Conservation (phyloP, 352 stramenopile genomes). For the Phytophthora quininea region DNA sequence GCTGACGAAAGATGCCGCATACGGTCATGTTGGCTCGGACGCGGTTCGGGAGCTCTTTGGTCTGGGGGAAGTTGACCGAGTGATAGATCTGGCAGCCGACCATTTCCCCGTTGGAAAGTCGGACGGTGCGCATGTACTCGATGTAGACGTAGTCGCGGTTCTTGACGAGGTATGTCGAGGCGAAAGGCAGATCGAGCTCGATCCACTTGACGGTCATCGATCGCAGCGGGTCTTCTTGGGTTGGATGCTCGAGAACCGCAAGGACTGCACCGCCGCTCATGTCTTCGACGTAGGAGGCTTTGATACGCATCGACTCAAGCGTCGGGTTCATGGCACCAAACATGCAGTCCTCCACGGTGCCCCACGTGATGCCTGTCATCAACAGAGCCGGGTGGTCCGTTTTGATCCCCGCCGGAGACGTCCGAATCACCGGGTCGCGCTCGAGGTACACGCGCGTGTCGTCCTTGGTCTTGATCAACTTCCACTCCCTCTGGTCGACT, state of each 20-base stretch:
- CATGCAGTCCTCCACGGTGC: slow-evolving; percentile 44
- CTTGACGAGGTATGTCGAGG: slow-evolving; percentile 8
- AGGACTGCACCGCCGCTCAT: slow-evolving; percentile 38
- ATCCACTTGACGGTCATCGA: slow-evolving; percentile 24
- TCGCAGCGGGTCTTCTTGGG: slow-evolving; percentile 41
- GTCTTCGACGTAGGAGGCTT: slow-evolving; percentile 45
- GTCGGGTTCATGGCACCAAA: slow-evolving; percentile 34
- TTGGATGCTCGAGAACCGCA: slow-evolving; percentile 36
- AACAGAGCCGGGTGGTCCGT: slow-evolving; percentile 28
- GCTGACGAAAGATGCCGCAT: slow-evolving; percentile 61
- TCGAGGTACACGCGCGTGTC: slow-evolving; percentile 37
- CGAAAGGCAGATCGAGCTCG: slow-evolving; percentile 18
- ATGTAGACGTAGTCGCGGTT: slow-evolving; percentile 44
- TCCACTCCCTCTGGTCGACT: slow-evolving; percentile 41
- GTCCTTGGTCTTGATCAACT: slow-evolving; percentile 36
- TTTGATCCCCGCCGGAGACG: slow-evolving; percentile 7
- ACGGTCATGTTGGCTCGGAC: slow-evolving; percentile 56
- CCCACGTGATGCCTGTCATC: slow-evolving; percentile 32
- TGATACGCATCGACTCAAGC: slow-evolving; percentile 39
- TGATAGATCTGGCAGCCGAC: slow-evolving; percentile 37
- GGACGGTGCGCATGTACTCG: slow-evolving; percentile 34
- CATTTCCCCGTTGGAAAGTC: too few relatives aligned
- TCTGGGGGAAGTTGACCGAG: slow-evolving; percentile 40
- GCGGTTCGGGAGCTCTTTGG: slow-evolving; percentile 39
- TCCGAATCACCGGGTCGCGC: slow-evolving; percentile 15